Conservation (phyloP, 495 filamentous ascomycete species). For the Penicillium salamii region DNA sequence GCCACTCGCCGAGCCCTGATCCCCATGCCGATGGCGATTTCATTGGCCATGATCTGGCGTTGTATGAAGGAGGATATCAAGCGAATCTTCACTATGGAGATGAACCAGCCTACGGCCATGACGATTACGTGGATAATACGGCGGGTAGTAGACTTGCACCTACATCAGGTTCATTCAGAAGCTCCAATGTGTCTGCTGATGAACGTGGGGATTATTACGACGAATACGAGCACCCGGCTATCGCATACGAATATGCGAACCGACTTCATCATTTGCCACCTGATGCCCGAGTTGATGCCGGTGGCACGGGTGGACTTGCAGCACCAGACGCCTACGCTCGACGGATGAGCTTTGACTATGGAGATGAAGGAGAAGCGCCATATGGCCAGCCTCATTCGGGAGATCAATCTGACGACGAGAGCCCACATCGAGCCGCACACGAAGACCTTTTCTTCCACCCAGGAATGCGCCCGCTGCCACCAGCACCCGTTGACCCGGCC, state of each 20-base stretch:
- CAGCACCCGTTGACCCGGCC: constrained; percentile 60
- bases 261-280: constrained; percentile 57
- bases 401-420: constrained; percentile 53
- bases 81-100: constrained; percentile 73
- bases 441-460: constrained; percentile 95
- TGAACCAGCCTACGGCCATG: constrained; percentile 30
- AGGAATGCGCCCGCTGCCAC: constrained; percentile 75
- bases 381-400: constrained; percentile 52
- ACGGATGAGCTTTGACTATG: constrained; percentile 89
- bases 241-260: constrained; percentile 52
- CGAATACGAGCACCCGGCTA: constrained; percentile 42
- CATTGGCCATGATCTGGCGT: constrained; percentile 65
- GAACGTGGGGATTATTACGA: constrained; percentile 33
- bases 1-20: constrained; percentile 12
- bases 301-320: constrained; percentile 79
- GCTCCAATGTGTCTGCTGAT: constrained; percentile 36
- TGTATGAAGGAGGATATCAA: constrained; percentile 73
- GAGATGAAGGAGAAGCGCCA: constrained; percentile 62
- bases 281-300: constrained; percentile 68
- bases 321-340: constrained; percentile 63
- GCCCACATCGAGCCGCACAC: constrained; percentile 60
- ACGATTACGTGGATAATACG: constrained; percentile 19
- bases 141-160: constrained; percentile 10
- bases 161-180: constrained; percentile 32
- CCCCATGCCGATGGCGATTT: constrained; percentile 62